phyloP scores from a whole-genome alignment of 2,329 filamentous ascomycete species.

The Xylaria sp. region DNA sequence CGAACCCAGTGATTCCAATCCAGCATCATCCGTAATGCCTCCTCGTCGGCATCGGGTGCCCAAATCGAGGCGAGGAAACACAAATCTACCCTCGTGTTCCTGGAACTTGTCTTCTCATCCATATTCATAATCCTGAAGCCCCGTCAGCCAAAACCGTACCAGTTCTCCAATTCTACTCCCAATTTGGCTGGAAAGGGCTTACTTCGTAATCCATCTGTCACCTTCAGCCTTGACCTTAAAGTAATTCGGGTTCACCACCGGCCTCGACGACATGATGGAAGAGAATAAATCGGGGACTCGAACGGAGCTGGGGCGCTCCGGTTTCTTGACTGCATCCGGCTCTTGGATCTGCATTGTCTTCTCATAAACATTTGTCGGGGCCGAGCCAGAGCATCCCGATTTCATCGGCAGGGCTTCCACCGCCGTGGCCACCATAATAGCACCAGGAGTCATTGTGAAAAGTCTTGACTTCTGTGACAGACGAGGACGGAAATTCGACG shows the following conservation, averaged over 20 bases:
- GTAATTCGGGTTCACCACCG: conserved; percentile 35
- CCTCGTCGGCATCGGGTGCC: conserved; percentile 28
- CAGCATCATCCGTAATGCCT: conserved; percentile 29
- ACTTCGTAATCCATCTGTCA: conserved; percentile 35
- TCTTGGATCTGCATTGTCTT: too few species aligned
- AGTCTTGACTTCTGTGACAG: too few species aligned
- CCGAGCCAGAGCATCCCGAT: too few species aligned
- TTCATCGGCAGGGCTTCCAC: too few species aligned
- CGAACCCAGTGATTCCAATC: conserved; percentile 37
- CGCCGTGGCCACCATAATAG: too few species aligned
- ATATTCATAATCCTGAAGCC: conserved; percentile 28
- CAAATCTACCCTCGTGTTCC: conserved; percentile 28
- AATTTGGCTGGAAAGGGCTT: neutral
- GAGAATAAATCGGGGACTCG: conserved; percentile 36
- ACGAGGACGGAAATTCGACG: too few species aligned
- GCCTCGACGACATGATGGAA: conserved; percentile 35
- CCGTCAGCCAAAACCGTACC: neutral
- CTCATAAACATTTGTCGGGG: too few species aligned
- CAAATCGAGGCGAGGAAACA: conserved; percentile 32
- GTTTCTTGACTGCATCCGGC: neutral
- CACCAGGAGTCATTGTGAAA: too few species aligned
- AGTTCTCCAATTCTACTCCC: neutral
- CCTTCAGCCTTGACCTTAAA: conserved; percentile 35
- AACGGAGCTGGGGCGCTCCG: neutral
- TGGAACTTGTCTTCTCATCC: conserved; percentile 28